These are phyloP conservation scores for Pseudonitzschia pungens DNA, from an alignment of 108 stramenopile genomes.

Conservation along the genomic window DNA sequence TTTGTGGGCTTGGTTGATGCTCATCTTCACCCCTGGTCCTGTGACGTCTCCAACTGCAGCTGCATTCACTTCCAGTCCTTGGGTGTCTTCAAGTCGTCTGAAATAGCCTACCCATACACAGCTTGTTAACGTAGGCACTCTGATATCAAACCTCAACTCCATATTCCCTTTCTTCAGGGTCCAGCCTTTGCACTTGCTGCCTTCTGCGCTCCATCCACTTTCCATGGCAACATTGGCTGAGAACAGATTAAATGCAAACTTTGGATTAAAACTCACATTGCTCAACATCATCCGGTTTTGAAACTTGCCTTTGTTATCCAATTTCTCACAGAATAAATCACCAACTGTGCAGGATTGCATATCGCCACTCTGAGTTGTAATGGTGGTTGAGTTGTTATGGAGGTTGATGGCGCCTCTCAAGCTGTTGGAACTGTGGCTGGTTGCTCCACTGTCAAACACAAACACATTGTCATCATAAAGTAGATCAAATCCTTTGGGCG, in stretches of 20 bases:
- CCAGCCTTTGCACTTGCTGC: background rate
- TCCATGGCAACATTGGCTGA: background rate
- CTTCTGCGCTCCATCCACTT: background rate
- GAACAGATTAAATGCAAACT: background rate
- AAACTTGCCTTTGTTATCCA: background rate
- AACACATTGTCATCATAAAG: conserved; percentile 1
- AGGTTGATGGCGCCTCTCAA: background rate
- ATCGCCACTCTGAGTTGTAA: background rate
- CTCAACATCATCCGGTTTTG: background rate
- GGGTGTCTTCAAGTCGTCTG: background rate
- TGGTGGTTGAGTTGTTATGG: background rate
- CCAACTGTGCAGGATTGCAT: background rate
- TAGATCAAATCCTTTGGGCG: background rate
- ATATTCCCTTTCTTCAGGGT: background rate
- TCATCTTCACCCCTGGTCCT: background rate
- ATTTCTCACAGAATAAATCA: background rate
- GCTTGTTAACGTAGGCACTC: background rate
- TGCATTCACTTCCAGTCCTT: background rate
- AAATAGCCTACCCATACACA: conserved; percentile 1
- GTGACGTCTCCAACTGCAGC: background rate
- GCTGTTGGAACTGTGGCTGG: background rate
- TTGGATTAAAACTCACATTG: background rate
- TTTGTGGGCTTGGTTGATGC: background rate
- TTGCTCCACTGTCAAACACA: background rate
- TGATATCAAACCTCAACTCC: background rate